phyloP scores from a whole-genome alignment of 83 land plant genomes.

The Thuja plicata region DNA sequence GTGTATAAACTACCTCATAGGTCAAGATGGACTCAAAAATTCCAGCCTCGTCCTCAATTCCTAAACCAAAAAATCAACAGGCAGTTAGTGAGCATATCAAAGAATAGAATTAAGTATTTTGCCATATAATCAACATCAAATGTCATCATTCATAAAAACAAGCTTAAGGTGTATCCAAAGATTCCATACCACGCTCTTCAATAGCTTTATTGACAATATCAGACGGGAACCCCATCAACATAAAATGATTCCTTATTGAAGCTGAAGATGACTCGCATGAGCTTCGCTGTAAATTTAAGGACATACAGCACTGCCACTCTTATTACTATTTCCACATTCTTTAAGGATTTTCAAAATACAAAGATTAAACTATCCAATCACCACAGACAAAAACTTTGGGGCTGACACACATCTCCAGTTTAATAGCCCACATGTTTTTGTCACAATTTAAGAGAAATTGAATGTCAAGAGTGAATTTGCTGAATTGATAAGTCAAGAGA shows the following conservation, averaged over 20 bases:
- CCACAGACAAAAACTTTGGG: background rate
- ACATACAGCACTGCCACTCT: background rate
- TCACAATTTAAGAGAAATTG: background rate
- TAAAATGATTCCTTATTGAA: background rate
- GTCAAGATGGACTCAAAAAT: conserved; percentile 2
- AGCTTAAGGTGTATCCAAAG: background rate
- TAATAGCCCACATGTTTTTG: background rate
- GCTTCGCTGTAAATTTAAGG: background rate
- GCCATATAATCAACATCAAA: background rate
- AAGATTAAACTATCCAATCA: background rate
- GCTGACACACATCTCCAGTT: background rate
- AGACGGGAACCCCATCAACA: background rate
- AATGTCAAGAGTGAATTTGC: background rate
- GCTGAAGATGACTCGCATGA: background rate
- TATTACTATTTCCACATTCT: background rate
- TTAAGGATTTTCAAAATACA: background rate
- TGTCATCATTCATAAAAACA: background rate
- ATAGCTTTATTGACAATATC: conserved; percentile 1
- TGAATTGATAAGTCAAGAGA: background rate
- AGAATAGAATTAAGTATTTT: background rate
- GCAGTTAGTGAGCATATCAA: background rate
- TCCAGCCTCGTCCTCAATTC: conserved; percentile 6
- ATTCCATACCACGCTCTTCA: conserved; percentile 1
- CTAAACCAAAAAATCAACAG: background rate
- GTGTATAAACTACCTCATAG: background rate